Conservation (phyloP, 179 eudicot genomes). For the Sideroxylon spinosum region DNA sequence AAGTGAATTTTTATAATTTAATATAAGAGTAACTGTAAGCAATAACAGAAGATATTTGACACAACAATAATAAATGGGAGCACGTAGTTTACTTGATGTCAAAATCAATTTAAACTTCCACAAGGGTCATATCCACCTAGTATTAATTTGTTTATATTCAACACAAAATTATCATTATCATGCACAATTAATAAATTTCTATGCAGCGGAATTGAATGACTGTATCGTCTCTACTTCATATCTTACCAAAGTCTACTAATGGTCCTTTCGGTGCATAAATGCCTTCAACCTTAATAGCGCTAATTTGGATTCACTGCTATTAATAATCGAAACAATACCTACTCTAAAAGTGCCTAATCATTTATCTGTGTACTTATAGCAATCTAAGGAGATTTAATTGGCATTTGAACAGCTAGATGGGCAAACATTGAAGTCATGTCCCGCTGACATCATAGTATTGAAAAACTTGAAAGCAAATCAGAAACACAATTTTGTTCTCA, state of each 20-base stretch:
- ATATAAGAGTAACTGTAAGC: not conserved
- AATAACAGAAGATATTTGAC: not conserved
- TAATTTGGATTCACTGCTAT: not conserved
- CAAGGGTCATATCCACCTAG: not conserved
- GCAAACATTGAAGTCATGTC: conserved; percentile 12
- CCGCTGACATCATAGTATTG: not conserved
- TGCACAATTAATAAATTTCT: not conserved
- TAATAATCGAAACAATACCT: not conserved
- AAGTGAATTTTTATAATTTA: not conserved
- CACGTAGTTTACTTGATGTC: not conserved
- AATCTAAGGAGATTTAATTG: not conserved
- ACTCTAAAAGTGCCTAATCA: not conserved
- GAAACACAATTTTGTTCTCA: conserved; percentile 11
- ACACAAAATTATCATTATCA: not conserved
- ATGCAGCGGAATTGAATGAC: not conserved
- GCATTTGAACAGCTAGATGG: conserved; percentile 15
- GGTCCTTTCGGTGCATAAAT: not conserved
- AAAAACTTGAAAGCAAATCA: conserved; percentile 18
- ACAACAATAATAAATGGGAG: not conserved
- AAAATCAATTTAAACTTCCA: not conserved
- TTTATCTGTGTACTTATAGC: not conserved
- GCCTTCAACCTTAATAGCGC: not conserved
- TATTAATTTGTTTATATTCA: not conserved
- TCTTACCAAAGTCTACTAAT: not conserved
- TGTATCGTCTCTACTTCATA: not conserved